Evolutionary conservation across 345 rosid species (phyloP), one percentile per base, ranked within the genome.

Genomic region (Hibiscus tridactylites): DNA sequence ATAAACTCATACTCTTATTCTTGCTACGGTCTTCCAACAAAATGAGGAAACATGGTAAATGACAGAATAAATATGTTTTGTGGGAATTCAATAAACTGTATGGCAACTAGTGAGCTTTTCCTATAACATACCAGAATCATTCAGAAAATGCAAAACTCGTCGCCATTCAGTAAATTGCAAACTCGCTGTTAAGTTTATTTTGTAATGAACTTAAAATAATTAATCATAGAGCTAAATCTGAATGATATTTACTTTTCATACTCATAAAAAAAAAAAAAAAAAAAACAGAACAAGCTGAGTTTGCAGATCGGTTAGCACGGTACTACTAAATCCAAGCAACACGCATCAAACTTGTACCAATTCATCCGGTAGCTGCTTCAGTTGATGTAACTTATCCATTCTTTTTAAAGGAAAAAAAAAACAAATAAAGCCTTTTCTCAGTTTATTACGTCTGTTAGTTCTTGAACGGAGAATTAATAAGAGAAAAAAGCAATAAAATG

Each of bases 1-100:
- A n/a, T 0, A 67, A n/a, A 50, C 72, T 9, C 64, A 65, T 17
- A 21, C 69, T n/a, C 59, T 61, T 46, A 8, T 70, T 54, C 65
- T 39, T 44, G 26, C 26, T 8, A 44, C 3, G 44, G 56, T 42
- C 42, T 37, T 5, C 42, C 6, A 37, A 37, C 42, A 5, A 37
- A 42, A 57, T 33, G 6, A 17, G 7, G 65, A 24, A 53, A 57
- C 12, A 24, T 6, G 10, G 47, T 3, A 39, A 42, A 57, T 42
- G 37, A 37, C 13, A 3, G 4, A 35, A 37, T 56, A n/a, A 19
- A 17, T 21, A 37, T 6, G n/a, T 58, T 59, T 13, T 15, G 6
- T 1, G 37, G 16, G 21, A 46, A 49, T n/a, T n/a, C 46, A 29
- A 9, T 9, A 9, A 52, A 33, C 10, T n/a, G 5, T 28, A 13